A percentile compares a stretch with the other conserved stretches of the same genome.
phyloP scores from a whole-genome alignment of 441 rosid species.

The Croton laevigatus region DNA sequence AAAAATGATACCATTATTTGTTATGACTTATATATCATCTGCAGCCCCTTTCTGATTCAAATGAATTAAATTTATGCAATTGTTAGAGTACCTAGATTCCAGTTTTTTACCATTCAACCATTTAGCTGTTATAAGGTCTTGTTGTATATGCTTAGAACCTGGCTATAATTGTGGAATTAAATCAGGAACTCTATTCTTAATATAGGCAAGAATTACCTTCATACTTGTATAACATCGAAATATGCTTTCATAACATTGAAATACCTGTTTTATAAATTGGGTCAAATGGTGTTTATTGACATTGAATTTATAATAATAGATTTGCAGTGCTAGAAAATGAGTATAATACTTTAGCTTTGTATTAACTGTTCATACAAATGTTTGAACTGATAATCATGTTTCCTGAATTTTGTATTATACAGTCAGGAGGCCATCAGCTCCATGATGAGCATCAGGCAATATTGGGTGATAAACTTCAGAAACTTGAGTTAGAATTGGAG shows the following conservation, averaged over 20 bases:
- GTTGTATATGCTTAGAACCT: neutral
- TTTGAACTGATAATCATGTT: conserved; percentile 13
- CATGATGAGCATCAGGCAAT: conserved; percentile 58
- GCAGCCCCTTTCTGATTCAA: neutral
- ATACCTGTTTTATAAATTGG: neutral
- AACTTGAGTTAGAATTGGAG: conserved; percentile 57
- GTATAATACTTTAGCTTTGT: neutral
- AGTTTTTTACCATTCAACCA: neutral
- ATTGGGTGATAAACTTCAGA: conserved; percentile 49
- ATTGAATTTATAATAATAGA: neutral
- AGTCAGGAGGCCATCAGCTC: conserved; percentile 65
- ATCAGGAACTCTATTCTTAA: neutral
- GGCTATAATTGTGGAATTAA: neutral
- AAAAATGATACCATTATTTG: too few species aligned
- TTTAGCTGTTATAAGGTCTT: neutral
- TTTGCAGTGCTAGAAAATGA: neutral
- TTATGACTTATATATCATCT: neutral
- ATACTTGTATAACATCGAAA: too few species aligned
- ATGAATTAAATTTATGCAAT: neutral
- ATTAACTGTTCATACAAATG: conserved; percentile 14
- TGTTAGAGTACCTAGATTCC: neutral
- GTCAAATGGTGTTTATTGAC: neutral
- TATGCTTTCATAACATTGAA: neutral
- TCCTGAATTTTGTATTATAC: conserved; percentile 26
- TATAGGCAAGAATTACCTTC: neutral